Evolutionary conservation across 345 rosid genomes (phyloP), one percentile per base, ranked within the genome.

Genomic region (Gossypium sturtianum): DNA sequence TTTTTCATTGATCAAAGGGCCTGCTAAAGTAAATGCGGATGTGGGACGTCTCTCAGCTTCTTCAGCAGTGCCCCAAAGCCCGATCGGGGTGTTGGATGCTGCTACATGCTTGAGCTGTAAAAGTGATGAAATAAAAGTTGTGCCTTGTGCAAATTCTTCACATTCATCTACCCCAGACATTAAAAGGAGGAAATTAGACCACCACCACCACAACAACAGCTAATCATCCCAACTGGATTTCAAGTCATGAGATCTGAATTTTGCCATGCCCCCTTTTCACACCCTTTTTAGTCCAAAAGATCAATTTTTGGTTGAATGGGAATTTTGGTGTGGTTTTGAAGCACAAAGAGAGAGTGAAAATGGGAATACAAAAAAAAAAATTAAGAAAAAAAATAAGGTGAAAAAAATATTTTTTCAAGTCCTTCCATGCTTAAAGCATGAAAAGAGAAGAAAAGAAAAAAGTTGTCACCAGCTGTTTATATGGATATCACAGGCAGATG

Each of bases 11-110:
- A 66, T 80, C 70, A 78, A 77, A 72, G 77, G 72, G 20, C 52
- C 56, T 17, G 65, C 54, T 4, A 34, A 34, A 34, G 38, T 34
- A 34, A 34, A 34, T 34, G 38, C 38, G 3, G 27, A 78, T 71
- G 74, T 45, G 44, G 71, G 38, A 34, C 38, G 38, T 34, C 38
- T 34, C 75, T 51, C 29, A 0, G 23, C 25, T 56, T 56, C 60
- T 75, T 68, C 78, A 67, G 66, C 27, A 4, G 78, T 84, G 73
- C 90, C 89, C 2, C 83, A 65, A 38, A 86, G 89, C 79, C 93
- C 97, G 62, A 81, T 75, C 52, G 93, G 96, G 80, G 96, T 91
- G 76, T 70, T 91, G 86, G 97, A 89, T 74, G 89, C 86, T 70
- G 88, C 87, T 53, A 82, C 86, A 76, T 86, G 91, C 82, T 83